These are phyloP conservation scores for Boletus tylopilopsis DNA, from an alignment of 768 basidiomycete genomes.

Conservation along the genomic window DNA sequence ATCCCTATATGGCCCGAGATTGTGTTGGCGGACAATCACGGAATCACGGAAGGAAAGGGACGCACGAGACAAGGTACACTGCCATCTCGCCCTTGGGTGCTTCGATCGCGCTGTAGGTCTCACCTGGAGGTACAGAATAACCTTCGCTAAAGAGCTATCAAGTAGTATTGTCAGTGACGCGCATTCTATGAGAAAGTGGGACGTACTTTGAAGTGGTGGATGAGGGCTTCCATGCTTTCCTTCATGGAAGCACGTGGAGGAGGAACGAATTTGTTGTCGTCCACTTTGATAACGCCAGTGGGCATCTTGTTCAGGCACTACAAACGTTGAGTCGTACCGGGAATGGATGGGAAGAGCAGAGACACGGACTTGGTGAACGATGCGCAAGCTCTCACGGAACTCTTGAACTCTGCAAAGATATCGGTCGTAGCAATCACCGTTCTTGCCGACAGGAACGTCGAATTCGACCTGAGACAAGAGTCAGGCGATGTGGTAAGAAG, in stretches of 20 bases:
- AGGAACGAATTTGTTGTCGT: constrained; percentile 96
- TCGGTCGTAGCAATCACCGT: constrained; percentile 97
- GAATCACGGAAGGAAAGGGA: constrained; percentile 9
- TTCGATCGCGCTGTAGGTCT: constrained; percentile 97
- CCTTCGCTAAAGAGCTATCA: constrained; percentile 90
- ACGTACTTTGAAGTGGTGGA: constrained; percentile 94
- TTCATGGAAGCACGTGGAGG: constrained; percentile 98
- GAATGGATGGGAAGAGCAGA: neutral
- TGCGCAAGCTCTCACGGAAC: constrained; percentile 90
- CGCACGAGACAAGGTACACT: constrained; percentile 94
- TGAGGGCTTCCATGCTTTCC: constrained; percentile 96
- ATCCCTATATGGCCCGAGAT: constrained; percentile 50
- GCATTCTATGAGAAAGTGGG: neutral
- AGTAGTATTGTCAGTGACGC: neutral
- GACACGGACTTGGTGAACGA: constrained; percentile 66
- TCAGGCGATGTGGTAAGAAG: neutral
- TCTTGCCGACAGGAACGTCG: constrained; percentile 93
- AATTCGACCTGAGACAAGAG: constrained; percentile 72
- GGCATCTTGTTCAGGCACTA: constrained; percentile 98
- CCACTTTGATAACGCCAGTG: constrained; percentile 85
- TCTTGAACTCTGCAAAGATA: constrained; percentile 98
- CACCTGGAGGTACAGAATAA: constrained; percentile 92
- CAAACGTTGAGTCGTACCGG: neutral
- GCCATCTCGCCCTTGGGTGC: constrained; percentile 99
- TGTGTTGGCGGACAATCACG: too few relatives aligned